Percentiles rank a stretch among this genome's conserved stretches.
Evolutionary conservation across 2,329 filamentous ascomycete genomes (phyloP).

Genomic region (Penicillium sp.): DNA sequence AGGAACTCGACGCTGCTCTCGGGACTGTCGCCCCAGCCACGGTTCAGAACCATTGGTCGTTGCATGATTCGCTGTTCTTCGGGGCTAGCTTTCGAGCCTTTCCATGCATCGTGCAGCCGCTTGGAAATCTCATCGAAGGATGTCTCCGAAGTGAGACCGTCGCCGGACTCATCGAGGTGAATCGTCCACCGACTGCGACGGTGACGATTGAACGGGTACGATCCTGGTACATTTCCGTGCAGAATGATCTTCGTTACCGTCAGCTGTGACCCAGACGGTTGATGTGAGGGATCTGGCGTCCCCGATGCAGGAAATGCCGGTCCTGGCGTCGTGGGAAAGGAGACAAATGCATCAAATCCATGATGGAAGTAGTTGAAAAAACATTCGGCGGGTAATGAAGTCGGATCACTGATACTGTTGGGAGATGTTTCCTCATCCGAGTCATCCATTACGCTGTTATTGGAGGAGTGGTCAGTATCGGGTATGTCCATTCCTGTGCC

Average conservation of each 20-base stretch:
- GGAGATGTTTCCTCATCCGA: constrained; percentile 60
- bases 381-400: constrained; percentile 55
- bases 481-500: constrained; percentile 48
- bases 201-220: constrained; percentile 95
- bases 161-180: constrained; percentile 47
- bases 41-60: constrained; percentile 78
- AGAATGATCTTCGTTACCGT: constrained; percentile 91
- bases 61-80: constrained; percentile 57
- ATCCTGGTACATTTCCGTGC: constrained; percentile 92
- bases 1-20: constrained; percentile 85
- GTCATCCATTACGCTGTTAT: constrained; percentile 69
- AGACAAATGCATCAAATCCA: constrained; percentile 92
- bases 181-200: constrained; percentile 87
- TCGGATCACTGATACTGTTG: constrained; percentile 63
- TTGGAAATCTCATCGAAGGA: constrained; percentile 72
- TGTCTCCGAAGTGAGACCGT: constrained; percentile 71
- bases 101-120: constrained; percentile 70
- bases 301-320: constrained; percentile 60
- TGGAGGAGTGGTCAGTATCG: constrained; percentile 75
- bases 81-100: constrained; percentile 61
- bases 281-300: constrained; percentile 32
- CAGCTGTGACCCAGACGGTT: constrained; percentile 59
- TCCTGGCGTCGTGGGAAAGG: constrained; percentile 68
- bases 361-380: constrained; percentile 99
- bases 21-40: constrained; percentile 88